Evolutionary conservation across 495 filamentous ascomycete genomes (phyloP).

Genomic region (Hypoxylon trugodes): DNA sequence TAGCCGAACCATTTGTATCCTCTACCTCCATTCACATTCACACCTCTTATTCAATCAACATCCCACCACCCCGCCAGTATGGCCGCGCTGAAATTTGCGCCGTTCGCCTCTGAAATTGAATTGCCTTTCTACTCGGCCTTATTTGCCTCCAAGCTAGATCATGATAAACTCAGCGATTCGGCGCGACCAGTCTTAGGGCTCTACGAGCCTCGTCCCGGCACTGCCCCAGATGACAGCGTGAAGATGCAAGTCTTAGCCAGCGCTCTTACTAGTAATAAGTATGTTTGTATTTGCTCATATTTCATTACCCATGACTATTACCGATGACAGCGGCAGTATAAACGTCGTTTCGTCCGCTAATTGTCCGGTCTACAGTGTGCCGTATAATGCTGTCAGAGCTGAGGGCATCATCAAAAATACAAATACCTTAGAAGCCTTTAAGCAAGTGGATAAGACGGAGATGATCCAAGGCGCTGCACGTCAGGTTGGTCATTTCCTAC

Average conservation of each 20-base stretch:
- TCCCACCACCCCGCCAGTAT: constrained; percentile 29
- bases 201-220: constrained; percentile 80
- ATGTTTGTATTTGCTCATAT: constrained; percentile 46
- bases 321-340: too few relatives aligned
- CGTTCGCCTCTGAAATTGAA: constrained; percentile 93
- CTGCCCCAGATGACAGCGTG: constrained; percentile 73
- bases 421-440: constrained; percentile 95
- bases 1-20: constrained; percentile 3
- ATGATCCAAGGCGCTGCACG: constrained; percentile 77
- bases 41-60: neutral
- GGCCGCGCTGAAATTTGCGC: constrained; percentile 68
- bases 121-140: constrained; percentile 92
- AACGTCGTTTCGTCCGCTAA: constrained; percentile 11
- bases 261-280: constrained; percentile 85
- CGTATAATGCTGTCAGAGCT: constrained; percentile 76
- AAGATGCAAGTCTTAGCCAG: constrained; percentile 89
- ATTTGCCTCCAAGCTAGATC: constrained; percentile 89
- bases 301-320: neutral
- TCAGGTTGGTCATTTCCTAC: constrained; percentile 63
- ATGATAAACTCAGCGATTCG: constrained; percentile 95
- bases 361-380: constrained; percentile 63
- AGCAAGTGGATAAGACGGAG: constrained; percentile 72
- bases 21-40: neutral
- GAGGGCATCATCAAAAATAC: constrained; percentile 96
- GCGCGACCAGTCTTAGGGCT: constrained; percentile 85